Conservation (phyloP, 176 grass and related monocot genomes). For the Miscanthus lutarioriparius region DNA sequence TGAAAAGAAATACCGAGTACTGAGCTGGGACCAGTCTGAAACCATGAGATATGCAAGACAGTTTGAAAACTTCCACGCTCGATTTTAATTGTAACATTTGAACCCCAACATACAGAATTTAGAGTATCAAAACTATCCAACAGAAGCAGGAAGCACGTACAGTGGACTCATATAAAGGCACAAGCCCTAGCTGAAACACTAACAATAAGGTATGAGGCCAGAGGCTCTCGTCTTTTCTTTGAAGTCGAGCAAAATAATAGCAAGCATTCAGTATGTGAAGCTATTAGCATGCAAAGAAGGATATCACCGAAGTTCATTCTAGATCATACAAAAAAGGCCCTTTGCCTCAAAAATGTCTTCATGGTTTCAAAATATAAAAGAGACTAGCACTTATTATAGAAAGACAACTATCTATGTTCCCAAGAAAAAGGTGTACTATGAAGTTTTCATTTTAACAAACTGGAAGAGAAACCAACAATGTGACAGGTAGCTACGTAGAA, state of each 20-base stretch:
- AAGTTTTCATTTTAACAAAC: too few species aligned
- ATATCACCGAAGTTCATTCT: neutral
- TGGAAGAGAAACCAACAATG: too few species aligned
- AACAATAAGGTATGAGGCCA: neutral
- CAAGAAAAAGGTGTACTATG: neutral
- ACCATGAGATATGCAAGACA: neutral
- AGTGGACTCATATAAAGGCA: neutral
- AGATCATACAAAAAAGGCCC: neutral
- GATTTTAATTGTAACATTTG: neutral
- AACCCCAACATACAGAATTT: neutral
- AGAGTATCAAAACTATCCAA: neutral
- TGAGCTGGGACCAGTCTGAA: neutral
- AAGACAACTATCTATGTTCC: neutral
- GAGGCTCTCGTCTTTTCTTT: neutral
- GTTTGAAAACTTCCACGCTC: neutral
- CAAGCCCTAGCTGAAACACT: neutral
- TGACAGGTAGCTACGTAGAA: neutral
- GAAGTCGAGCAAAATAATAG: neutral
- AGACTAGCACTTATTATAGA: neutral
- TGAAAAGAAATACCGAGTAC: neutral
- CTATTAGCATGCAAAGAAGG: neutral
- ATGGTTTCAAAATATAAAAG: neutral
- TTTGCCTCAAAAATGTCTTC: neutral
- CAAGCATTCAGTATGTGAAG: neutral
- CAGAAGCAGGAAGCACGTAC: neutral